A percentile compares a stretch with the other conserved stretches of the same genome.
These are phyloP conservation scores for Microcos paniculata DNA, from an alignment of 345 rosid species.

Conservation along the genomic window DNA sequence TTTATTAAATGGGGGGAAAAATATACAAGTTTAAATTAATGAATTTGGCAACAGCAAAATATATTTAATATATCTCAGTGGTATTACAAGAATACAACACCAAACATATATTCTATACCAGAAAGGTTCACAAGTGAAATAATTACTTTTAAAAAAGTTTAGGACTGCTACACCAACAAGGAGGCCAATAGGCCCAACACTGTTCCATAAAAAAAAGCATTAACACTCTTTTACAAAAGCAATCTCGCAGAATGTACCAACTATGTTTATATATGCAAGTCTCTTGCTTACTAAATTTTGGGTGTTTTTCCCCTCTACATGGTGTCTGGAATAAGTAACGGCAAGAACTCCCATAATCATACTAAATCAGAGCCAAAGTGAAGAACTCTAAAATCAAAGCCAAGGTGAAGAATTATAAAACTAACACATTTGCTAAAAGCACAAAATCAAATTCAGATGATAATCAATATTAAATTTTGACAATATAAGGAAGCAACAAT, in stretches of 20 bases:
- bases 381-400: neutral
- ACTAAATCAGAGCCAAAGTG: neutral
- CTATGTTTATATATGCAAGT: too few species aligned
- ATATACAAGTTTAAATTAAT: neutral
- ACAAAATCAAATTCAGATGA: neutral
- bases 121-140: neutral
- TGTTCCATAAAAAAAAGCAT: neutral
- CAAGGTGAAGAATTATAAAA: neutral
- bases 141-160: neutral
- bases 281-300: too few species aligned
- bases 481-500: neutral
- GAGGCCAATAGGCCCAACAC: neutral
- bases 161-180: neutral
- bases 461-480: neutral
- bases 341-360: neutral
- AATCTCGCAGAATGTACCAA: neutral
- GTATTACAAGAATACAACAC: neutral
- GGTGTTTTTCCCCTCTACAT: too few species aligned
- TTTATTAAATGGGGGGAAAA: neutral
- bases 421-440: neutral
- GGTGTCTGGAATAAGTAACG: too few species aligned
- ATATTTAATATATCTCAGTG: neutral
- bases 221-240: neutral
- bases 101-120: neutral
- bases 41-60: neutral